Percentiles rank a stretch among this genome's conserved stretches.
These are phyloP conservation scores for Nicotiana tomentosiformis DNA, from an alignment of 257 asterid genomes.

Conservation along the genomic window DNA sequence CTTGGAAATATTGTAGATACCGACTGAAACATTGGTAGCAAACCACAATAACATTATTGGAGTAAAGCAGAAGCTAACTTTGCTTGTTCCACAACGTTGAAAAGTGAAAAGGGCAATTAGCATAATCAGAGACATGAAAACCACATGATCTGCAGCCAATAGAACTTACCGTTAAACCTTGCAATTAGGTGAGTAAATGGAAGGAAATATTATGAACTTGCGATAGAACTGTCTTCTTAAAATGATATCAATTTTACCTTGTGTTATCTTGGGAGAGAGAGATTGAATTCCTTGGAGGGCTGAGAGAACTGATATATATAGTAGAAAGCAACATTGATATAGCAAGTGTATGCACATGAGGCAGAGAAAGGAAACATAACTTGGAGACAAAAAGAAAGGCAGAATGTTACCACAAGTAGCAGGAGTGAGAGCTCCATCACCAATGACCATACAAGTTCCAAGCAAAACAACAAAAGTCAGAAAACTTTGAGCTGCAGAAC, in stretches of 20 bases:
- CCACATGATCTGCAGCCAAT: constrained; percentile 48
- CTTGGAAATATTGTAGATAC: constrained; percentile 44
- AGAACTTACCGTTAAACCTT: not conserved
- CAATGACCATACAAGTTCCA: constrained; percentile 82
- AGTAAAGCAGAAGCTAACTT: constrained; percentile 56
- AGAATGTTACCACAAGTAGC: constrained; percentile 54
- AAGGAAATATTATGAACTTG: not conserved
- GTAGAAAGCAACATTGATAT: not conserved
- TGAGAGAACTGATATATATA: constrained; percentile 45
- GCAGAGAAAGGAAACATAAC: not conserved
- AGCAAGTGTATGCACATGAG: not conserved
- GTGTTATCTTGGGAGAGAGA: constrained; percentile 52
- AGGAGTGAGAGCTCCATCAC: constrained; percentile 82
- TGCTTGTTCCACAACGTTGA: constrained; percentile 60
- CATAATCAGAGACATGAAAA: constrained; percentile 47
- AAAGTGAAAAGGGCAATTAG: constrained; percentile 44
- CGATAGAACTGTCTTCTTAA: not conserved
- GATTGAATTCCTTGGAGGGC: constrained; percentile 80
- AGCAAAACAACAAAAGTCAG: constrained; percentile 48
- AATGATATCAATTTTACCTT: constrained; percentile 27
- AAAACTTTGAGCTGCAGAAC: constrained; percentile 33
- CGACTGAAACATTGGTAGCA: constrained; percentile 45
- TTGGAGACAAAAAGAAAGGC: not conserved
- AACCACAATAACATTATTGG: constrained; percentile 70
- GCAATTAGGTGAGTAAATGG: not conserved